Conservation (phyloP, 495 filamentous ascomycete species). For the Penicillium macrosclerotiorum region DNA sequence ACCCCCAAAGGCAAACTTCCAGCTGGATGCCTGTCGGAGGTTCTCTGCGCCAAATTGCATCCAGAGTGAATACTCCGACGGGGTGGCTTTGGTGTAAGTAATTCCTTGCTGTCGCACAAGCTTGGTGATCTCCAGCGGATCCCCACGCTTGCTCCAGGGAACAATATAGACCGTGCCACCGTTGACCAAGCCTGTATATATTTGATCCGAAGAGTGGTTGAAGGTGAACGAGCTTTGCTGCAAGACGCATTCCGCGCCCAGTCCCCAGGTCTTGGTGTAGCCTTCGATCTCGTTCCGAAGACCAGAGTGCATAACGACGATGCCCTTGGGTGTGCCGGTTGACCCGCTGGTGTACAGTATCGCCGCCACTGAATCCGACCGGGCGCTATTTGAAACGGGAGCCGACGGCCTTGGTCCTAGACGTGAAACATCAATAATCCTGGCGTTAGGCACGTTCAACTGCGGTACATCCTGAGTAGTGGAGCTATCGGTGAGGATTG, state of each 20-base stretch:
- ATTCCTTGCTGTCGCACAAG: conserved; percentile 28
- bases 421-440: conserved; percentile 1
- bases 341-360: conserved; percentile 42
- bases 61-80: conserved; percentile 39
- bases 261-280: conserved; percentile 5
- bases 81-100: conserved; percentile 36
- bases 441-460: neutral
- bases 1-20: conserved; percentile 23
- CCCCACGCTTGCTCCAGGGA: conserved; percentile 16
- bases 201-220: conserved; percentile 29
- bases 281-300: conserved; percentile 30
- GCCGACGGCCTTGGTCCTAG: too few species aligned
- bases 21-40: conserved; percentile 8
- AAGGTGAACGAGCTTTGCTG: conserved; percentile 39
- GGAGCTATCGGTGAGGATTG: conserved; percentile 9
- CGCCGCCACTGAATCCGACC: conserved; percentile 9
- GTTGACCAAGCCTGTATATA: conserved; percentile 21
- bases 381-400: neutral
- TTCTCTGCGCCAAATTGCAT: conserved; percentile 19
- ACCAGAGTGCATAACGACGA: conserved; percentile 25
- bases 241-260: conserved; percentile 14
- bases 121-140: conserved; percentile 27
- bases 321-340: conserved; percentile 35
- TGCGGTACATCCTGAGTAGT: neutral
- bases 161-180: conserved; percentile 30